A percentile compares a stretch with the other conserved stretches of the same genome.
Evolutionary conservation across 768 basidiomycete species (phyloP).

Genomic region (Mycena sanguinolenta): DNA sequence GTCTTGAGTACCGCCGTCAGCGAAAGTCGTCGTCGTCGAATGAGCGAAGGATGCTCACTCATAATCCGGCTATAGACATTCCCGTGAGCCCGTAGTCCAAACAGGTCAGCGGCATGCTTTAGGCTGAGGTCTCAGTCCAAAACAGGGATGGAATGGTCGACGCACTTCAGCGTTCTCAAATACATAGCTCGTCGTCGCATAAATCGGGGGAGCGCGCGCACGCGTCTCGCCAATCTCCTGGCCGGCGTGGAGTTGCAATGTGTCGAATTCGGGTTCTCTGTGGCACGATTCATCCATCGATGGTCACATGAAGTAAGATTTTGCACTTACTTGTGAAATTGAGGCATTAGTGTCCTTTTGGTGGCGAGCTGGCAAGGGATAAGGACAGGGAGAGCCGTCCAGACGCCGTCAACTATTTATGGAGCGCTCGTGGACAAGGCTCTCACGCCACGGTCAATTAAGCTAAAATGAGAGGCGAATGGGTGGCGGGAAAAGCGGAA

Average conservation of each 20-base stretch:
- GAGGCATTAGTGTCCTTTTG: background rate
- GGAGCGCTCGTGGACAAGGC: background rate
- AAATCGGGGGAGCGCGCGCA: constrained; percentile 85
- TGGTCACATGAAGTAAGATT: background rate
- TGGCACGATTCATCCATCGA: background rate
- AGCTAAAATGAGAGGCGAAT: background rate
- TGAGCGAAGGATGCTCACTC: constrained; percentile 49
- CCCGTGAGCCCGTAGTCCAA: constrained; percentile 70
- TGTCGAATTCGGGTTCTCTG: constrained; percentile 81
- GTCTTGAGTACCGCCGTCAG: background rate
- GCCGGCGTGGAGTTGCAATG: constrained; percentile 84
- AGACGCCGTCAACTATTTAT: constrained; percentile 15
- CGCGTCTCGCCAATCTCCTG: constrained; percentile 65
- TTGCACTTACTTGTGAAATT: constrained; percentile 35
- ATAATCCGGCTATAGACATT: constrained; percentile 78
- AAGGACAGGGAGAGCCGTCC: background rate
- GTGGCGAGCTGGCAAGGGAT: constrained; percentile 2
- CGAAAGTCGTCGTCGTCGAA: constrained; percentile 72
- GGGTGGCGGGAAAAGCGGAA: background rate
- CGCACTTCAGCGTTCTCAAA: constrained; percentile 79
- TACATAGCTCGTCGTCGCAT: constrained; percentile 77
- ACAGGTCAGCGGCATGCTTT: constrained; percentile 81
- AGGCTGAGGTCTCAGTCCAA: constrained; percentile 2
- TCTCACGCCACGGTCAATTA: constrained; percentile 14
- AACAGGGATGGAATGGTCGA: constrained; percentile 18